These are phyloP conservation scores for Hyphodiscus hymeniophilus DNA, from an alignment of 495 filamentous ascomycete genomes.

Conservation along the genomic window DNA sequence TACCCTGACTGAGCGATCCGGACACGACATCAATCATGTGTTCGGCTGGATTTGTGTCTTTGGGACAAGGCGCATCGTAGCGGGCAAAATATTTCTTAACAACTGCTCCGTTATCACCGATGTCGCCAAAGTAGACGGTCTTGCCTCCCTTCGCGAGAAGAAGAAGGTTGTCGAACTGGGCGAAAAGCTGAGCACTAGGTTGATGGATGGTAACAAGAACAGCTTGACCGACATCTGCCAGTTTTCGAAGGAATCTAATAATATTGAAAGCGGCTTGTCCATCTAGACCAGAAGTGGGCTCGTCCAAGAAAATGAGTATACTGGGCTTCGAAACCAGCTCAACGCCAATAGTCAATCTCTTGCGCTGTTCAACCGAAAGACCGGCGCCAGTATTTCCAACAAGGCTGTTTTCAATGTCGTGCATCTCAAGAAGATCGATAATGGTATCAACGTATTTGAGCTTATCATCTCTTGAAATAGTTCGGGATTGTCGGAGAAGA, in stretches of 20 bases:
- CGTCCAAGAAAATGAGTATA: slow-evolving; percentile 62
- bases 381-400: slow-evolving; percentile 79
- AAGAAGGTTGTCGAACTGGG: slow-evolving; percentile 20
- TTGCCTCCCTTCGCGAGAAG: slow-evolving; percentile 44
- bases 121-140: slow-evolving; percentile 47
- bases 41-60: slow-evolving; percentile 49
- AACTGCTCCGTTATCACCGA: slow-evolving; percentile 24
- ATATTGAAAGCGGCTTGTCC: slow-evolving; percentile 56
- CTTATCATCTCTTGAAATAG: slow-evolving; percentile 64
- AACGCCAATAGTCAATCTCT: slow-evolving; percentile 70
- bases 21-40: slow-evolving; percentile 45
- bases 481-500: slow-evolving; percentile 69
- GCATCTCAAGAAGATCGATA: slow-evolving; percentile 82
- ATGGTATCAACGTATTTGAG: slow-evolving; percentile 82
- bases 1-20: slow-evolving; percentile 26
- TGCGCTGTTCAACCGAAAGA: slow-evolving; percentile 86
- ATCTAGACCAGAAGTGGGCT: slow-evolving; percentile 62
- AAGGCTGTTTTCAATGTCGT: slow-evolving; percentile 77
- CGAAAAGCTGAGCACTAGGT: slow-evolving; percentile 21
- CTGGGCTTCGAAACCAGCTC: slow-evolving; percentile 61
- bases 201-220: slow-evolving; percentile 32
- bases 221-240: slow-evolving; percentile 55
- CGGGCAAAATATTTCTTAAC: slow-evolving; percentile 39
- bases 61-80: slow-evolving; percentile 40
- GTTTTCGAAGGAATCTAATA: slow-evolving; percentile 54